Conservation (phyloP, 352 stramenopile genomes). For the Globisporangium nodosum region DNA sequence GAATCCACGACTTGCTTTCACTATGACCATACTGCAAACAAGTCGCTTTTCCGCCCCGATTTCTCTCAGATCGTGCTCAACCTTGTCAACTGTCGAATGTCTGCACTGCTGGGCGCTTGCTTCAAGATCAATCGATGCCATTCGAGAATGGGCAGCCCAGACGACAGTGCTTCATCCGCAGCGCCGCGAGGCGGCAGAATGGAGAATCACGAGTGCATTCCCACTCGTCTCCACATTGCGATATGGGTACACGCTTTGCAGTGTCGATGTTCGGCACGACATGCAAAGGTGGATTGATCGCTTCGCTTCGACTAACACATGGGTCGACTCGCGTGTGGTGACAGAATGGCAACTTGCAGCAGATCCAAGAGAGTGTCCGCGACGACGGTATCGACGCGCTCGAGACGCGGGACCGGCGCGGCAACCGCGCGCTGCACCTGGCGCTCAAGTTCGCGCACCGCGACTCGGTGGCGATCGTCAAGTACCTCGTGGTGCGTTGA, state of each 20-base stretch:
- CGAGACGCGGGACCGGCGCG: slow-evolving; percentile 43
- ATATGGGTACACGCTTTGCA: slow-evolving; percentile 35
- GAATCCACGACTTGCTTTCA: too few species aligned
- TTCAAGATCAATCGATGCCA: too few species aligned
- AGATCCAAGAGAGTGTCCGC: slow-evolving; percentile 36
- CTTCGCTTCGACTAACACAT: not conserved
- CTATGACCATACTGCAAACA: too few species aligned
- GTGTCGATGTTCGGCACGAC: not conserved
- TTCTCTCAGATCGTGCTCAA: too few species aligned
- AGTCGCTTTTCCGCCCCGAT: too few species aligned
- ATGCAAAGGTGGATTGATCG: too few species aligned
- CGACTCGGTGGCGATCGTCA: slow-evolving; percentile 47
- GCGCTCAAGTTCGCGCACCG: slow-evolving; percentile 64
- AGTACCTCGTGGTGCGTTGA: slow-evolving; percentile 37
- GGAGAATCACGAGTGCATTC: not conserved
- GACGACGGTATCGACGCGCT: slow-evolving; percentile 20
- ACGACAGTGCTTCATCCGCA: too few species aligned
- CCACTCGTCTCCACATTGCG: slow-evolving; percentile 48
- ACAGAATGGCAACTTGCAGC: slow-evolving; percentile 53
- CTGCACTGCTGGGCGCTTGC: too few species aligned
- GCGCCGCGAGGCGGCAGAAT: too few species aligned
- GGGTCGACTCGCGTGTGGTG: too few species aligned
- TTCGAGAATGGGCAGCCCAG: too few species aligned
- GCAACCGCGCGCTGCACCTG: slow-evolving; percentile 60
- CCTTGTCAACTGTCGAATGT: too few species aligned